Base-by-base conservation (phyloP, 768 basidiomycete species). In the Phlegmacium glaucopus region DNA sequence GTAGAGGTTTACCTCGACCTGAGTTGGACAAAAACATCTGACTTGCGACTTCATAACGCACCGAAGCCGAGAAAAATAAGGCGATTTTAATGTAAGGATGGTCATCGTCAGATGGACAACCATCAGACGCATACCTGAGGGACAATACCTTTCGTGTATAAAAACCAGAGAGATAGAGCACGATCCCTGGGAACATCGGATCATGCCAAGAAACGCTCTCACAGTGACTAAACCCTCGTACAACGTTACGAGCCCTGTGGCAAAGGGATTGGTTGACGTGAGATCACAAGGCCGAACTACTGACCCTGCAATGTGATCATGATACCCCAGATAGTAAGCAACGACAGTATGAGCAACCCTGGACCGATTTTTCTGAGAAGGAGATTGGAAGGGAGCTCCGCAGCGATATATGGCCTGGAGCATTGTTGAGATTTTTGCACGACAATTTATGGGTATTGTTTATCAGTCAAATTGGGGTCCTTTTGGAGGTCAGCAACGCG, bases 121-220 rank as follows among this genome's bases (percentile, higher is more conserved):
- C 2, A 2, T 16, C 7, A 6, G 17, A 30, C 1, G 44, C 42
- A 42, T 15, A 45, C 52, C 48, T 47, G 27, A 42, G 44, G 26
- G 45, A 49, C 10, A 57, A 36, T 32, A 54, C 48, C 38, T 50
- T 43, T 12, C 68, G 61, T 1, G 68, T 68, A 44, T 70, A 70
- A 51, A 70, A 70, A 10, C 61, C 58, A 12, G 68, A 70, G 9
- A 76, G 62, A 46, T 74, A 75, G 1, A 76, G 62, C 1, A 68
- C 67, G 29, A 70, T 68, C 13, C 68, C 67, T 25, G 68, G 65
- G 59, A 62, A 74, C 73, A 61, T 58, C 9, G 55, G 67, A 55
- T 79, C 82, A 76, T 56, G 4, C 82, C 82, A 6, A 82, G 64
- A 49, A 81, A 69, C 40, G 78, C 71, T 16, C 83, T 64, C 43